phyloP scores from a whole-genome alignment of 805 yeast species.

The Schwanniomyces occidentalis region DNA sequence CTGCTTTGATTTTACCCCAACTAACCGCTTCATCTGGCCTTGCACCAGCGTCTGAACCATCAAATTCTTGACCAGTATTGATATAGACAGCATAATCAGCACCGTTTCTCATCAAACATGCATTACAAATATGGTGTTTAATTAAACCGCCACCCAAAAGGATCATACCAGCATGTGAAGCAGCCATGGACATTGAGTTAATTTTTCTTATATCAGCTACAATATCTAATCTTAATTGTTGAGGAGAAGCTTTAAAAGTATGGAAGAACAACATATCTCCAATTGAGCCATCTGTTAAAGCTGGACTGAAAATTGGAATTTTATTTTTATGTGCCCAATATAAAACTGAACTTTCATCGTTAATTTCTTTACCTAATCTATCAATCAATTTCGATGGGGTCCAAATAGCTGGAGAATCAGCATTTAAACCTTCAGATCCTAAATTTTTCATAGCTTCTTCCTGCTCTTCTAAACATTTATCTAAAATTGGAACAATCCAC shows the following conservation, averaged over 20 bases:
- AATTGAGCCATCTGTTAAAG: conserved; percentile 95
- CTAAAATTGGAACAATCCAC: conserved; percentile 96
- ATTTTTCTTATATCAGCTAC: conserved; percentile 91
- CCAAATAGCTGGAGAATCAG: conserved; percentile 71
- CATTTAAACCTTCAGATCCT: conserved; percentile 60
- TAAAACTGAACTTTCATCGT: conserved; percentile 88
- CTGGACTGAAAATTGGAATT: conserved; percentile 96
- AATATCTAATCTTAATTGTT: conserved; percentile 84
- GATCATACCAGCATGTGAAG: conserved; percentile 92
- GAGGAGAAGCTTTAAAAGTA: conserved; percentile 92
- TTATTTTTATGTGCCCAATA: conserved; percentile 98
- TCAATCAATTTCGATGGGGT: conserved; percentile 93
- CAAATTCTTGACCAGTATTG: conserved; percentile 98
- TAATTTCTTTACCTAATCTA: conserved; percentile 91
- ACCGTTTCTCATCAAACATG: conserved; percentile 98
- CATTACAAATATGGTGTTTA: conserved; percentile 97
- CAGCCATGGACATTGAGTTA: conserved; percentile 94
- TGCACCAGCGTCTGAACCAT: conserved; percentile 99
- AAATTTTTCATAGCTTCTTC: conserved; percentile 54
- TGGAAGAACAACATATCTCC: conserved; percentile 99
- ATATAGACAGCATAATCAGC: conserved; percentile 97
- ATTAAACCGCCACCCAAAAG: conserved; percentile 95
- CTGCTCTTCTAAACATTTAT: conserved; percentile 85
- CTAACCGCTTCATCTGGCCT: conserved; percentile 98
- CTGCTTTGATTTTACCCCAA: conserved; percentile 98